phyloP scores from a whole-genome alignment of 805 yeast species.

The Brettanomyces nanus region DNA sequence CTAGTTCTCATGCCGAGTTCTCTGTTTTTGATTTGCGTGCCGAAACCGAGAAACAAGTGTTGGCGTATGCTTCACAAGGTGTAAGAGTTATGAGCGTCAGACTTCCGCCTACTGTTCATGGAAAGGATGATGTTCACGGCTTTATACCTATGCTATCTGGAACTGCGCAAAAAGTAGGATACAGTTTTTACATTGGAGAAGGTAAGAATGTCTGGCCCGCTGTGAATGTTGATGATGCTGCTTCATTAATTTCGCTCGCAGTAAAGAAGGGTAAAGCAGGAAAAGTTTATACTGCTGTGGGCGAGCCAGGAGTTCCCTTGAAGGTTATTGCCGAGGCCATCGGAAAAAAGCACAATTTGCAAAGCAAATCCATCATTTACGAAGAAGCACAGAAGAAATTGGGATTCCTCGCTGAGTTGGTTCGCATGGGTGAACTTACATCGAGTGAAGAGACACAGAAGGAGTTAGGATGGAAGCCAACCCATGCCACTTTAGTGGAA shows the following conservation, averaged over 20 bases:
- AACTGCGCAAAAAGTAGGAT: not conserved
- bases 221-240: conserved; percentile 1
- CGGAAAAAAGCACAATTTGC: not conserved
- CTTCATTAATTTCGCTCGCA: not conserved
- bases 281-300: not conserved
- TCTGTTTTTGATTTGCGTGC: not conserved
- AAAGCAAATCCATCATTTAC: not conserved
- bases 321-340: conserved; percentile 1
- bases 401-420: not conserved
- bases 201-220: conserved; percentile 1
- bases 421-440: not conserved
- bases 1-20: not conserved
- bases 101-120: not conserved
- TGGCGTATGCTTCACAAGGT: not conserved
- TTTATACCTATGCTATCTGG: not conserved
- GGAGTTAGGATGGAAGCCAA: conserved; percentile 1
- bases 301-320: not conserved
- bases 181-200: not conserved
- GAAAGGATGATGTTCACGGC: not conserved
- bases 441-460: not conserved
- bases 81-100: not conserved
- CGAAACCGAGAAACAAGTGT: not conserved
- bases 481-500: not conserved
- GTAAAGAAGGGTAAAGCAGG: not conserved
- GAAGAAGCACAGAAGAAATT: not conserved